phyloP scores from a whole-genome alignment of 164 flowering plant genomes.

The Pachysandra terminalis region DNA sequence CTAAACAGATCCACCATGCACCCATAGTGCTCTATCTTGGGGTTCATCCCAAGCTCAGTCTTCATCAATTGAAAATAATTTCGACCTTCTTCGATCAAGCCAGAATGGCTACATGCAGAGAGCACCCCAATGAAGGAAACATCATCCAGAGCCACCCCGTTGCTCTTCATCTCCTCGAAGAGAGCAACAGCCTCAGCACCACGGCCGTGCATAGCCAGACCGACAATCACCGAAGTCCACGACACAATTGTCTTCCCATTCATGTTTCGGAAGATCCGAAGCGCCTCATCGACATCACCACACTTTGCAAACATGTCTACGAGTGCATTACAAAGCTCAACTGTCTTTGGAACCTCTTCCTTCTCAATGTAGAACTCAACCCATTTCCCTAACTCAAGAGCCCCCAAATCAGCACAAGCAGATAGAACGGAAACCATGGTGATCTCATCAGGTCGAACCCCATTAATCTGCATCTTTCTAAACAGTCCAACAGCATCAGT shows the following conservation, averaged over 20 bases:
- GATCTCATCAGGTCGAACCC: conserved; percentile 42
- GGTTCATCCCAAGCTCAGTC: conserved; percentile 25
- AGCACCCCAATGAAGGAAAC: conserved; percentile 52
- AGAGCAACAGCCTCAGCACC: conserved; percentile 43
- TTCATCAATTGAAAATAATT: conserved; percentile 34
- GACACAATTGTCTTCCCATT: conserved; percentile 38
- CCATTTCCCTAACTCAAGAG: conserved; percentile 58
- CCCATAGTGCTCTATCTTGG: conserved; percentile 53
- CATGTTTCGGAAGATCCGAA: conserved; percentile 40
- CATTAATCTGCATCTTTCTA: conserved; percentile 39
- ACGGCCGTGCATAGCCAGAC: conserved; percentile 57
- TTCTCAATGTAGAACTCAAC: conserved; percentile 36
- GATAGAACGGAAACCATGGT: conserved; percentile 47
- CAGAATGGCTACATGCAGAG: conserved; percentile 53
- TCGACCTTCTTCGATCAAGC: conserved; percentile 39
- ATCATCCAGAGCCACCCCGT: conserved; percentile 35
- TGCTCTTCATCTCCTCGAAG: conserved; percentile 42
- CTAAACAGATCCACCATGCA: conserved; percentile 55
- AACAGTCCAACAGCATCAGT: conserved; percentile 42
- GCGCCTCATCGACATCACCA: conserved; percentile 49
- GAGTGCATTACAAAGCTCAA: conserved; percentile 44
- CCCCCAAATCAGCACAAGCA: conserved; percentile 51
- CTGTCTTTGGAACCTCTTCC: conserved; percentile 26
- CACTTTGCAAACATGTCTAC: conserved; percentile 62
- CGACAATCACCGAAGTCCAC: conserved; percentile 56